Conservation (phyloP, 2,329 filamentous ascomycete species). For the Botrytis elliptica region DNA sequence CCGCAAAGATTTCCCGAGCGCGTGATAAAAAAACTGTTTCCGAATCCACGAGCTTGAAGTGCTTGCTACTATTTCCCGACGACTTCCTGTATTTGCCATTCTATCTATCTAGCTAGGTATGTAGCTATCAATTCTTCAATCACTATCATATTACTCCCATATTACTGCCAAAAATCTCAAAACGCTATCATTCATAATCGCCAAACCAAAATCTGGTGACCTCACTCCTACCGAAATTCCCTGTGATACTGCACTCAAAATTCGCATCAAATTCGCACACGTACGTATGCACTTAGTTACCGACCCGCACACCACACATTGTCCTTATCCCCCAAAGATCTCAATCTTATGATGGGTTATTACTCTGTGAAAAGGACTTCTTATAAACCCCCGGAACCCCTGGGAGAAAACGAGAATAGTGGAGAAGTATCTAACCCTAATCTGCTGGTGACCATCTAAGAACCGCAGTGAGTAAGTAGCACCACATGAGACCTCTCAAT, state of each 20-base stretch:
- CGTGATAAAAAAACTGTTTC: neutral
- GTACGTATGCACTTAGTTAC: no score
- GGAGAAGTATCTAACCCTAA: no score
- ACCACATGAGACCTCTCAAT: no score
- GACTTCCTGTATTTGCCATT: no score
- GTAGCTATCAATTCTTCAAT: neutral
- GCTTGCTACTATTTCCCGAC: neutral
- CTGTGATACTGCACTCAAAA: neutral
- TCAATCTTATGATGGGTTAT: no score
- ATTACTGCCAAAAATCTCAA: neutral
- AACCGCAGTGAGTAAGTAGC: no score
- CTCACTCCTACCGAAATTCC: neutral
- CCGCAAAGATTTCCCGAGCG: neutral
- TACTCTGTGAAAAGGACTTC: no score
- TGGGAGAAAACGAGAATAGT: no score
- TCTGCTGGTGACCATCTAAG: no score
- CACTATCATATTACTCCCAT: neutral
- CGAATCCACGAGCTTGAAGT: neutral
- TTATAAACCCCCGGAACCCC: no score
- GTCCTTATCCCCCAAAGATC: no score
- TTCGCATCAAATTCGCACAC: neutral
- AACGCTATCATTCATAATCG: neutral
- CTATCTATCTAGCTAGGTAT: neutral
- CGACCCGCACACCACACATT: neutral
- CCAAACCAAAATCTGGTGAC: neutral